These are phyloP conservation scores for Canavalia gladiata DNA, from an alignment of 306 rosid species.

Conservation along the genomic window DNA sequence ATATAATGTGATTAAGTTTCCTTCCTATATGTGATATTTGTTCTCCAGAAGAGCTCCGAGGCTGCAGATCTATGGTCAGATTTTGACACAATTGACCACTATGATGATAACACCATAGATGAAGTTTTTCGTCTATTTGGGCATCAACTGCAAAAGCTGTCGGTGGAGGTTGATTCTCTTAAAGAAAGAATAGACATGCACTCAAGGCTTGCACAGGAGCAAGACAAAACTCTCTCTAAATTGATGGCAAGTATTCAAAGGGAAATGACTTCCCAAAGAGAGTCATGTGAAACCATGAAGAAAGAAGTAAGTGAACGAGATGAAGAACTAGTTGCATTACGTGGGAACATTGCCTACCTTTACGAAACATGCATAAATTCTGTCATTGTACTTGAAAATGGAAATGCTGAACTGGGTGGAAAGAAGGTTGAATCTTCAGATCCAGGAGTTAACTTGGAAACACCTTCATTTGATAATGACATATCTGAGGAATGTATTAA, in stretches of 20 bases:
- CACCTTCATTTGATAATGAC: slow-evolving; percentile 42
- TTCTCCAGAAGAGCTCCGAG: slow-evolving; percentile 60
- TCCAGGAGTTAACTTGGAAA: slow-evolving; percentile 41
- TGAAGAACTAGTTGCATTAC: slow-evolving; percentile 64
- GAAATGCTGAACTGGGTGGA: slow-evolving; percentile 75
- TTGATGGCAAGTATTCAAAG: slow-evolving; percentile 56
- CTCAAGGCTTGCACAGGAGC: slow-evolving; percentile 65
- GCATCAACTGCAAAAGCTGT: slow-evolving; percentile 68
- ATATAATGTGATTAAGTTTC: slow-evolving; percentile 14
- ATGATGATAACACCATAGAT: slow-evolving; percentile 57
- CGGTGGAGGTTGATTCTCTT: slow-evolving; percentile 61
- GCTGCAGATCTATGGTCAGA: slow-evolving; percentile 63
- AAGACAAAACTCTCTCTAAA: slow-evolving; percentile 59
- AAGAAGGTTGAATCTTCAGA: slow-evolving; percentile 53
- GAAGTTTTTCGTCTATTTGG: slow-evolving; percentile 53
- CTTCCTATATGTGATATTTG: slow-evolving; percentile 42
- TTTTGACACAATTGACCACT: slow-evolving; percentile 52
- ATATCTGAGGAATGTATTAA: slow-evolving; percentile 71
- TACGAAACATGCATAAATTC: slow-evolving; percentile 72
- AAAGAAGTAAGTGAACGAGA: slow-evolving; percentile 68
- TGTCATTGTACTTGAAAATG: slow-evolving; percentile 62
- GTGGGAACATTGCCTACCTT: slow-evolving; percentile 64
- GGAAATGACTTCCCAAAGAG: slow-evolving; percentile 73
- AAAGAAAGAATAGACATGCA: slow-evolving; percentile 64
- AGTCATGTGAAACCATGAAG: slow-evolving; percentile 66